Evolutionary conservation across 169 alveolate genomes (phyloP).

Genomic region (Eimeria maxima): DNA sequence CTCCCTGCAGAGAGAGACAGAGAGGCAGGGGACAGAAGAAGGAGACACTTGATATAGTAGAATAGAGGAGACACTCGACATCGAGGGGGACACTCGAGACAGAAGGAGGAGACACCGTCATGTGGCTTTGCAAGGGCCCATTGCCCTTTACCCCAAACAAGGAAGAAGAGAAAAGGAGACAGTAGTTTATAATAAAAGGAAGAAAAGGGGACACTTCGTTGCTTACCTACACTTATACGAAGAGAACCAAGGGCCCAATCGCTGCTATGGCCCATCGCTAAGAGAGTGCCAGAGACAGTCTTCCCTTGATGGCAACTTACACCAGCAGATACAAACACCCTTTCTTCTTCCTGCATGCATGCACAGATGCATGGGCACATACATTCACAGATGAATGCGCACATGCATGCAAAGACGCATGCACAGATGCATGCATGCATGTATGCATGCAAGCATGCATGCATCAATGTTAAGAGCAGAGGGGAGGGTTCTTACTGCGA

Average conservation of each 20-base stretch:
- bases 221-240: constrained; percentile 23
- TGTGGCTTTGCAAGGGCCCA: not conserved
- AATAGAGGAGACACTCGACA: no score
- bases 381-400: not conserved
- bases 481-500: constrained; percentile 1
- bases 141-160: not conserved
- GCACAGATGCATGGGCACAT: not conserved
- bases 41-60: no score
- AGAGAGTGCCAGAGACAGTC: not conserved
- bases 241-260: constrained; percentile 52
- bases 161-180: not conserved
- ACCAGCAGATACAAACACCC: constrained; percentile 44
- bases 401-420: not conserved
- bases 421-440: no score
- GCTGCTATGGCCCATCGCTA: not conserved
- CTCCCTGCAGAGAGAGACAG: not conserved
- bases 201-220: not conserved
- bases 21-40: no score
- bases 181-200: no score
- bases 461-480: not conserved
- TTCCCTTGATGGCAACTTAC: constrained; percentile 48
- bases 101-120: not conserved
- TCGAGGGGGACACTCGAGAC: not conserved
- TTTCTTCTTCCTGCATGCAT: constrained; percentile 8
- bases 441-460: no score